Conservation (phyloP, 179 eudicot species). For the Silene coronaria region DNA sequence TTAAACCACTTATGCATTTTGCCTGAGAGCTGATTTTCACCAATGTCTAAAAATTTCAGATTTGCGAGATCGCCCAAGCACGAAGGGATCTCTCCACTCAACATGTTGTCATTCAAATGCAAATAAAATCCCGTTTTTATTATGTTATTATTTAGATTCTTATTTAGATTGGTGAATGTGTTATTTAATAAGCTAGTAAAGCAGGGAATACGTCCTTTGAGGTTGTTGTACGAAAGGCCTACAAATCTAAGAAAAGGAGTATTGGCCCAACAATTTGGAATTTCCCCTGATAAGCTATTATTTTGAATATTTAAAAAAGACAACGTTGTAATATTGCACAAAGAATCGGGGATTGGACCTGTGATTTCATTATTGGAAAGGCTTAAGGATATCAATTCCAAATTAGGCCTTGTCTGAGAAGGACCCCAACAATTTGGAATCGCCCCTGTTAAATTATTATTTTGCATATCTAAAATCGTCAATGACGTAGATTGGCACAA, state of each 20-base stretch:
- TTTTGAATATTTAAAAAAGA: too few relatives aligned
- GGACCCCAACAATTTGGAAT: too few relatives aligned
- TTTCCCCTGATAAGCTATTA: too few relatives aligned
- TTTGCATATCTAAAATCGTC: not conserved
- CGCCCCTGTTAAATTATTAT: too few relatives aligned
- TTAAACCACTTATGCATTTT: not conserved
- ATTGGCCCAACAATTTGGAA: not conserved
- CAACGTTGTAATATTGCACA: constrained; percentile 2
- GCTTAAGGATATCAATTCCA: too few relatives aligned
- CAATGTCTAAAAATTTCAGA: constrained; percentile 5
- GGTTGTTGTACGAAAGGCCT: constrained; percentile 15
- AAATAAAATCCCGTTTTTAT: not conserved
- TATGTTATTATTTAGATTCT: too few relatives aligned
- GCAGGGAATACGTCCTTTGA: constrained; percentile 6
- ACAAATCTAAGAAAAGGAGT: not conserved
- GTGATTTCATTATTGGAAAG: not conserved
- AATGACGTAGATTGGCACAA: not conserved
- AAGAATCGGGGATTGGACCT: constrained; percentile 19
- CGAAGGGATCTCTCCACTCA: constrained; percentile 13
- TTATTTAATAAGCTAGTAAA: too few relatives aligned
- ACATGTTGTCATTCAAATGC: constrained; percentile 15
- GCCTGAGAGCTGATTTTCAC: constrained; percentile 13
- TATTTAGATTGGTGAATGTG: too few relatives aligned
- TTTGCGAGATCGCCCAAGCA: not conserved
- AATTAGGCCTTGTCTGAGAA: too few relatives aligned